A percentile compares a stretch with the other conserved stretches of the same genome.
Evolutionary conservation across 2,329 filamentous ascomycete genomes (phyloP).

Genomic region (Whalleya microplaca): DNA sequence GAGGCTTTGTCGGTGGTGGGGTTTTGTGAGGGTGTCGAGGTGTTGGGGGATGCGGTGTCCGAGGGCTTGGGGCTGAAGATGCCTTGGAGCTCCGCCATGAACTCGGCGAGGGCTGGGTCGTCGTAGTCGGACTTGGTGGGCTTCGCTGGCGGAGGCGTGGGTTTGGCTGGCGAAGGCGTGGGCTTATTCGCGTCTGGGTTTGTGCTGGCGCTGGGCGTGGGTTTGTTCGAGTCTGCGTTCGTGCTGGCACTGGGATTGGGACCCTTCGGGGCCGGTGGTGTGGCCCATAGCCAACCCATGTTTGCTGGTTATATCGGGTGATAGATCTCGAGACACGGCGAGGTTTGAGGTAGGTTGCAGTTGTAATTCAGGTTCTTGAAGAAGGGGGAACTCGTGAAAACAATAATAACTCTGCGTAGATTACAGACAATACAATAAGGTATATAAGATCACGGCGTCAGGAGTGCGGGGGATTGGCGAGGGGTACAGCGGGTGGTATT

Average conservation of each 20-base stretch:
- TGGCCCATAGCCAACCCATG: slow-evolving; percentile 70
- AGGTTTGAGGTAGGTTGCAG: too few relatives aligned
- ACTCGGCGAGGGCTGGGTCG: slow-evolving; percentile 59
- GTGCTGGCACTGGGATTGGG: slow-evolving; percentile 23
- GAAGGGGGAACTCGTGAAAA: neutral
- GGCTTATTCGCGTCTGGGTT: slow-evolving; percentile 24
- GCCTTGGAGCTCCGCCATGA: slow-evolving; percentile 46
- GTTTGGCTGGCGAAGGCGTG: neutral
- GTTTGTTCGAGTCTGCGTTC: slow-evolving; percentile 31
- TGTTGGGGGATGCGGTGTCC: slow-evolving; percentile 34
- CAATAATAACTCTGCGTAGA: neutral
- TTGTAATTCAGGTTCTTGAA: neutral
- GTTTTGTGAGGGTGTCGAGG: slow-evolving; percentile 7
- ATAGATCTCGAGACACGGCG: too few relatives aligned
- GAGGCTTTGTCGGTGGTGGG: slow-evolving; percentile 16
- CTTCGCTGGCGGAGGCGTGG: slow-evolving; percentile 1
- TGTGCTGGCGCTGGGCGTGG: slow-evolving; percentile 25
- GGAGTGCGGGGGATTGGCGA: neutral
- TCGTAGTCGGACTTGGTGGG: slow-evolving; percentile 28
- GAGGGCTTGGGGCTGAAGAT: slow-evolving; percentile 35
- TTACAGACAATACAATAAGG: neutral
- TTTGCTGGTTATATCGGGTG: slow-evolving; percentile 3
- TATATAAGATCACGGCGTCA: neutral
- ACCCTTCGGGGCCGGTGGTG: slow-evolving; percentile 35
- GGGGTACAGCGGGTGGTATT: neutral